A percentile compares a stretch with the other conserved stretches of the same genome.
These are phyloP conservation scores for Phaseolus lunatus DNA, from an alignment of 306 rosid species.

Conservation along the genomic window DNA sequence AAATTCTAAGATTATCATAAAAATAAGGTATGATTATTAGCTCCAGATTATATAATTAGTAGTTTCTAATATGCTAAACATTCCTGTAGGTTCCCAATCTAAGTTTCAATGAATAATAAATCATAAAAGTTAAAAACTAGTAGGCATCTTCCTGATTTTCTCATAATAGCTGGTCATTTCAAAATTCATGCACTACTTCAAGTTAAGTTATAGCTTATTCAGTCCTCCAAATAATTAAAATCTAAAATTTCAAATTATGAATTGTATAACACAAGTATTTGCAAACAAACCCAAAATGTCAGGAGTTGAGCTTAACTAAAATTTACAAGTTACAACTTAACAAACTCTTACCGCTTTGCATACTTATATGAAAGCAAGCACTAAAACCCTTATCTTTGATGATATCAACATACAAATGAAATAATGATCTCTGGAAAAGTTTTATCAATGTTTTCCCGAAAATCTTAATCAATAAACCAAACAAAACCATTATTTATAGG, in stretches of 20 bases:
- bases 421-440: constrained; percentile 2
- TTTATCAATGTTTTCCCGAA: constrained; percentile 1
- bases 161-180: neutral
- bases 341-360: constrained; percentile 8
- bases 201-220: neutral
- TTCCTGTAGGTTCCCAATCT: neutral
- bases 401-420: neutral
- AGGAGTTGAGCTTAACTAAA: neutral
- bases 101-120: constrained; percentile 12
- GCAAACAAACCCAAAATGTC: neutral
- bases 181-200: neutral
- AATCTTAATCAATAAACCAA: constrained; percentile 28
- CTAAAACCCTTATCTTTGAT: neutral
- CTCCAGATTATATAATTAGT: neutral
- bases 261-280: neutral
- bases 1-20: neutral
- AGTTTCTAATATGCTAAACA: constrained; percentile 6
- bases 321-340: neutral
- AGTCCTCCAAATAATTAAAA: neutral
- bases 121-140: constrained; percentile 1
- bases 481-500: constrained; percentile 15
- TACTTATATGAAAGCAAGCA: neutral
- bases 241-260: neutral
- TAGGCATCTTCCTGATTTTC: neutral
- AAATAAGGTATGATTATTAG: neutral